Base-by-base conservation (phyloP, 305 asterid genomes). In the Caryopteris hybrid region DNA sequence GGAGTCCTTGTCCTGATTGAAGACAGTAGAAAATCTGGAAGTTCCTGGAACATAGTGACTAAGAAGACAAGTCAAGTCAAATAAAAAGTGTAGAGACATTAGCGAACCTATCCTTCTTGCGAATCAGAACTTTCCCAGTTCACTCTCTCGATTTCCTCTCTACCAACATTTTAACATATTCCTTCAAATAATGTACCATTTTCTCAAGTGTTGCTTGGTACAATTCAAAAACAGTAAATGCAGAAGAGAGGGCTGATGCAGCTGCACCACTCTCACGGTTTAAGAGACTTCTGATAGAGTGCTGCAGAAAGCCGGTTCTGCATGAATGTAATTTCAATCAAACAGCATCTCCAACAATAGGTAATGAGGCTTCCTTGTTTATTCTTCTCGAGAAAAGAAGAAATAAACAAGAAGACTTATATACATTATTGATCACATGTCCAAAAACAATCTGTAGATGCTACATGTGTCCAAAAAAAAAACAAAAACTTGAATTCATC, bases 1-100 rank as follows among this genome's bases (percentile, higher is more conserved):
- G 34, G 77, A 75, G 71, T 86, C 88, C 18, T 77, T 74, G 63
- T 89, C 96, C 45, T 87, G 90, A 84, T 76, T 80, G 77, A 89
- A 83, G 71, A 82, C 75, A 22, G 74, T 76, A 51, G 77, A 50
- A 73, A 89, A 89, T 73, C 96, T 88, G 84, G 21, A 53, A 57
- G 33, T 36, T 34, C 33, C 46, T 3, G 34, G 21, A 25, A 57
- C 47, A 68, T n/a, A n/a, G n/a, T n/a, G n/a, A n/a, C n/a, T n/a
- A n/a, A n/a, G n/a, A n/a, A n/a, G n/a, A n/a, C n/a, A n/a, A n/a
- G n/a, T n/a, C n/a, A n/a, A n/a, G n/a, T n/a, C n/a, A n/a, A n/a
- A n/a, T n/a, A n/a, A n/a, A n/a, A n/a, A n/a, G n/a, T n/a, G n/a
- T n/a, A n/a, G n/a, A n/a, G n/a, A n/a, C n/a, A n/a, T n/a, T n/a